Evolutionary conservation across 1,284 basidiomycete species (phyloP).

Genomic region (Nidula niveotomentosa): DNA sequence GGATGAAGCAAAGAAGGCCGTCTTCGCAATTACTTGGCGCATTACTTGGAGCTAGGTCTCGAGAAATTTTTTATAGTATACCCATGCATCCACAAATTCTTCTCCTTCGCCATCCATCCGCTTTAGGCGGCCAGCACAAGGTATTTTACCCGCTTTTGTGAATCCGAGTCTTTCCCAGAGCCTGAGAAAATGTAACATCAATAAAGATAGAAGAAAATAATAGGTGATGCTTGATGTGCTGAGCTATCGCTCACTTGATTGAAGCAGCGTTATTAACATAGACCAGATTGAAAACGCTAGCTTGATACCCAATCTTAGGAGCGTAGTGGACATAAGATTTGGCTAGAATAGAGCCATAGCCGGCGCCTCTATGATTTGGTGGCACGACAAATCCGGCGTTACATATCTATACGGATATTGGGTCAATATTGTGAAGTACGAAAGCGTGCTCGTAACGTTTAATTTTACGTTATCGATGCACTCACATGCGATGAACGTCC

Average conservation of each 20-base stretch:
- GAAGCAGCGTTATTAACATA: conserved; percentile 82
- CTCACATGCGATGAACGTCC: conserved; percentile 91
- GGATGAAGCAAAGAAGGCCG: no score
- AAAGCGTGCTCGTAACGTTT: background rate
- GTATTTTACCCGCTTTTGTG: conserved; percentile 80
- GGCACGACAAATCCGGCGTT: conserved; percentile 91
- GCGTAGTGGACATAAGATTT: conserved; percentile 83
- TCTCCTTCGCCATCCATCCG: conserved; percentile 68
- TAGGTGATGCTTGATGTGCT: no score
- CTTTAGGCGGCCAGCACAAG: conserved; percentile 79
- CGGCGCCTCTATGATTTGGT: conserved; percentile 60
- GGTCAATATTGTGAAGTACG: no score
- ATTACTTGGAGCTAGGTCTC: no score
- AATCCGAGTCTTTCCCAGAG: conserved; percentile 91
- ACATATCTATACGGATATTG: conserved; percentile 57
- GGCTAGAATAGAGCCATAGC: conserved; percentile 76
- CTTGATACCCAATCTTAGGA: conserved; percentile 79
- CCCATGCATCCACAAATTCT: conserved; percentile 87
- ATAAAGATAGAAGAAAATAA: conserved; percentile 3
- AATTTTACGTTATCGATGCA: background rate
- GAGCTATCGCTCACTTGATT: conserved; percentile 43
- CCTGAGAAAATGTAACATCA: conserved; percentile 30
- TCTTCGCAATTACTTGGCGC: no score
- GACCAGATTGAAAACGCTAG: conserved; percentile 93
- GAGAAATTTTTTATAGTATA: conserved; percentile 81